phyloP scores from a whole-genome alignment of 2,329 filamentous ascomycete species.

The Trichoderma brevicompactum region DNA sequence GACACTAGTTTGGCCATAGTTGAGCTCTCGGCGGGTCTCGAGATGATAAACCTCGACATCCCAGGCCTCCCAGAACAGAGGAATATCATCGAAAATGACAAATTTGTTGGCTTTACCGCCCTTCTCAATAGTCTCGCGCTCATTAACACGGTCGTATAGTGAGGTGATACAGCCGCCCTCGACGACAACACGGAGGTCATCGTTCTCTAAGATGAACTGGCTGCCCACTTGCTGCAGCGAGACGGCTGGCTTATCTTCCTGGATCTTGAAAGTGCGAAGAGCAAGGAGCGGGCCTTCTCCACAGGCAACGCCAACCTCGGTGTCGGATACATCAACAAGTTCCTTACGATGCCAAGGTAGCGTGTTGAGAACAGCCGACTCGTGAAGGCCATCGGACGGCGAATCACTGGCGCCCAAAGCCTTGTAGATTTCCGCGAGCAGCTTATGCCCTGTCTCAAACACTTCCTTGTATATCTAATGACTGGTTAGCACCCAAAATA shows the following conservation, averaged over 20 bases:
- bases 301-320: slow-evolving; percentile 58
- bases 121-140: slow-evolving; percentile 77
- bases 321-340: slow-evolving; percentile 66
- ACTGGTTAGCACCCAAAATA: neutral
- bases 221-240: slow-evolving; percentile 55
- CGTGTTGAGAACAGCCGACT: slow-evolving; percentile 76
- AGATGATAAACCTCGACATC: slow-evolving; percentile 97
- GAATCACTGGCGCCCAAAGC: slow-evolving; percentile 65
- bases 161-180: slow-evolving; percentile 80
- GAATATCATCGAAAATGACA: slow-evolving; percentile 96
- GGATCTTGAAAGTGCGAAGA: slow-evolving; percentile 55
- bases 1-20: slow-evolving; percentile 70
- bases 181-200: slow-evolving; percentile 73
- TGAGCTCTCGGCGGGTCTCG: slow-evolving; percentile 78
- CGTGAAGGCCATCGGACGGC: slow-evolving; percentile 46
- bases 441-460: slow-evolving; percentile 73
- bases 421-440: slow-evolving; percentile 71
- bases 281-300: slow-evolving; percentile 59
- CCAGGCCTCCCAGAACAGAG: slow-evolving; percentile 96
- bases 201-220: slow-evolving; percentile 79
- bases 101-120: slow-evolving; percentile 84
- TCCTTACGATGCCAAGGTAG: slow-evolving; percentile 83
- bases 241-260: slow-evolving; percentile 53
- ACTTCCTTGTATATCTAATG: slow-evolving; percentile 76
- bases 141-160: slow-evolving; percentile 72